Evolutionary conservation across 768 basidiomycete species (phyloP).

Genomic region (Baorangia bicolor): DNA sequence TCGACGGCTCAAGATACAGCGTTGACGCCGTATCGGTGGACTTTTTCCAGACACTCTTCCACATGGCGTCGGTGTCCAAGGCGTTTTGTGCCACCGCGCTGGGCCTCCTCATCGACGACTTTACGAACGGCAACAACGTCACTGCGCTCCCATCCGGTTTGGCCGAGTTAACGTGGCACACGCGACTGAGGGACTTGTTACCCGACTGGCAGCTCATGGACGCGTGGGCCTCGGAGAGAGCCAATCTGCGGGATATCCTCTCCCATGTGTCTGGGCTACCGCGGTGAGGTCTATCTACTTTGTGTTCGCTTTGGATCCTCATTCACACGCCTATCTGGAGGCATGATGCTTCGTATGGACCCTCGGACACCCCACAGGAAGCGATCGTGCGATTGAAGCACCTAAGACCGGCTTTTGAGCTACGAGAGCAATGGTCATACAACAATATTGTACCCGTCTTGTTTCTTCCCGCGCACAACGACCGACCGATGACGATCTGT

Average conservation of each 20-base stretch:
- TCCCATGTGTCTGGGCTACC: conserved; percentile 42
- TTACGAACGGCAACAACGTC: conserved; percentile 33
- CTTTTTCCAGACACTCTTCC: conserved; percentile 34
- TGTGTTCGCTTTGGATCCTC: background rate
- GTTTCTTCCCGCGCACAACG: background rate
- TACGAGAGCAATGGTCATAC: conserved; percentile 39
- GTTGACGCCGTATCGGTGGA: background rate
- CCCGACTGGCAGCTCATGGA: conserved; percentile 45
- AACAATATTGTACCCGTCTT: conserved; percentile 34
- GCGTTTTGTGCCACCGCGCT: conserved; percentile 40
- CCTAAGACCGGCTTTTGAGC: conserved; percentile 33
- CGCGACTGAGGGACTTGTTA: conserved; percentile 37
- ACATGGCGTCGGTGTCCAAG: conserved; percentile 38
- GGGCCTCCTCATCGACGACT: conserved; percentile 44
- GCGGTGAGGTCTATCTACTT: conserved; percentile 24
- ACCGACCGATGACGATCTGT: background rate
- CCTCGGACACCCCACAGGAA: conserved; percentile 26
- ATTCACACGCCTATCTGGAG: conserved; percentile 13
- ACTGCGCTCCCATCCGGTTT: conserved; percentile 35
- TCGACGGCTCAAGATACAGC: background rate
- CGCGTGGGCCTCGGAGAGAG: conserved; percentile 36
- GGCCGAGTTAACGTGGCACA: conserved; percentile 36
- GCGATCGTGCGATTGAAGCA: conserved; percentile 26
- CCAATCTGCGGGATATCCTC: conserved; percentile 38
- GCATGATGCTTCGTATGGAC: conserved; percentile 35